Evolutionary conservation across 1,284 basidiomycete genomes (phyloP).

Genomic region (Ustilago bromivora): DNA sequence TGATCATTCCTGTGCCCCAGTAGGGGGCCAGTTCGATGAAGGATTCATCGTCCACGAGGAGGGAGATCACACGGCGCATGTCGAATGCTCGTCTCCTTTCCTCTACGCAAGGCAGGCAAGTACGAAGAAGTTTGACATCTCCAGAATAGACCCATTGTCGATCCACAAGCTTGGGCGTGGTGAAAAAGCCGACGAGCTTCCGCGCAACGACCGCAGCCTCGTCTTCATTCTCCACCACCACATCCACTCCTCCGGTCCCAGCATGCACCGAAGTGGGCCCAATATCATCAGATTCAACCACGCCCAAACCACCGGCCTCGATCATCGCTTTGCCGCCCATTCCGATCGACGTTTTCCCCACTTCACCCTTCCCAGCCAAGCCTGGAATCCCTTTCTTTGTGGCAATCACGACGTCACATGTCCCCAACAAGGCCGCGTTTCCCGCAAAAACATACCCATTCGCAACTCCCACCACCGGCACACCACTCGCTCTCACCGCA

Average conservation of each 20-base stretch:
- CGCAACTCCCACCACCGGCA: slow-evolving; percentile 48
- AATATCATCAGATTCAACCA: slow-evolving; percentile 45
- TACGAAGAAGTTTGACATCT: slow-evolving; percentile 33
- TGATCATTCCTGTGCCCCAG: slow-evolving; percentile 49
- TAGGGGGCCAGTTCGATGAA: slow-evolving; percentile 47
- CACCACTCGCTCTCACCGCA: slow-evolving; percentile 36
- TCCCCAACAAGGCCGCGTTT: slow-evolving; percentile 55
- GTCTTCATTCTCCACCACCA: slow-evolving; percentile 43
- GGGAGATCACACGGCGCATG: slow-evolving; percentile 44
- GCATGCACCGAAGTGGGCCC: slow-evolving; percentile 39
- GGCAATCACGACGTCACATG: slow-evolving; percentile 53
- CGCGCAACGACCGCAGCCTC: slow-evolving; percentile 29
- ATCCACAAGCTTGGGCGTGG: slow-evolving; percentile 17
- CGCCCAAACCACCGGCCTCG: slow-evolving; percentile 54
- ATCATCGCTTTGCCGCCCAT: slow-evolving; percentile 60
- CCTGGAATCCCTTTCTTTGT: slow-evolving; percentile 23
- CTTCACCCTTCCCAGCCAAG: slow-evolving; percentile 8
- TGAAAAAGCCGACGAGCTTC: slow-evolving; percentile 42
- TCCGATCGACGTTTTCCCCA: slow-evolving; percentile 39
- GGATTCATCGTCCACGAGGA: slow-evolving; percentile 45
- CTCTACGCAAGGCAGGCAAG: slow-evolving; percentile 29
- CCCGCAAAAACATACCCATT: slow-evolving; percentile 58
- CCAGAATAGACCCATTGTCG: slow-evolving; percentile 26
- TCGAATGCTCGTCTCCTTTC: slow-evolving; percentile 50
- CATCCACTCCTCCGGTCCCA: slow-evolving; percentile 46